Base-by-base conservation (phyloP, 1,284 basidiomycete genomes). In the Moniliophthora roreri region DNA sequence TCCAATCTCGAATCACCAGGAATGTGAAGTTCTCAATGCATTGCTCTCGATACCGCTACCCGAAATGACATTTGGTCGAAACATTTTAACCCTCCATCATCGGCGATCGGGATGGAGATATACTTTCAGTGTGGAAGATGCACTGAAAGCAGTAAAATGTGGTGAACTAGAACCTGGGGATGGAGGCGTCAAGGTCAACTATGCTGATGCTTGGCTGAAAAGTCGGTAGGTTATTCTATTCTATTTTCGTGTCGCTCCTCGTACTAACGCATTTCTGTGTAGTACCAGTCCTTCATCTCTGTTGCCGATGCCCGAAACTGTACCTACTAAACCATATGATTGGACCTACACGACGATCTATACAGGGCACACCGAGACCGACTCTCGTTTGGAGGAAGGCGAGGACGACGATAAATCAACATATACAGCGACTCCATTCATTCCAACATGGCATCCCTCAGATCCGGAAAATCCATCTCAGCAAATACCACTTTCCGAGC, bases 281-380 rank as follows among this genome's bases (percentile, higher is more conserved):
- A 87, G 87, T 57, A 88, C 84, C 60, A 81, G 81, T 54, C 79
- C 88, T 15, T 74, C 77, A 36, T 81, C 89, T 7, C 72, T 75
- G 44, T 70, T 84, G 2, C 85, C 88, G 0, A 82, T 94, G 70
- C 88, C 91, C 2, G 68, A 79, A 60, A 89, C 88, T 3, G 82
- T 87, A 36, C 73, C 82, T 0, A 87, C 91, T 2, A 95, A 95
- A 62, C 89, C 89, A 1, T 98, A 93, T 70, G 97, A 99, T 67
- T 99, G 97, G 97, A 99, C 97, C 4, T 99, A 97, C 68, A 97
- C 95, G 0, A 92, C 92, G 2, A 86, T 81, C 0, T 96, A 98
- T 65, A 64, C 85, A 0, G 97, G 96, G 0, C 82, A 88, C 55
- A 57, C 66, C 26, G 7, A n/a, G 26, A 24, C 44, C 3, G 23